Evolutionary conservation across 345 rosid species (phyloP).

Genomic region (Litchi chinensis): DNA sequence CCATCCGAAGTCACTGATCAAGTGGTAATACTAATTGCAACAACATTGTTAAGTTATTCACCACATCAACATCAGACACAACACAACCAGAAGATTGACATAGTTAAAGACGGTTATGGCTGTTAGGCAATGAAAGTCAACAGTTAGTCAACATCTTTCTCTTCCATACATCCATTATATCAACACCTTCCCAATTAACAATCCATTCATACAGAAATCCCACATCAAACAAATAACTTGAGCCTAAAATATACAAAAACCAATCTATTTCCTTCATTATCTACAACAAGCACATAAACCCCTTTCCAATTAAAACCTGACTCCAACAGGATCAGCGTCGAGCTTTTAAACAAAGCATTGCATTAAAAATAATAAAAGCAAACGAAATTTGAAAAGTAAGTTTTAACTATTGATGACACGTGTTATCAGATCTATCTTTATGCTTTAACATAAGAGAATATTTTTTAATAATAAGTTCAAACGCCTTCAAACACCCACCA

Average conservation of each 20-base stretch:
- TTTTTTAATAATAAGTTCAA: not conserved
- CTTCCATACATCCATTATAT: not conserved
- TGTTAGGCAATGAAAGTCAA: too few species aligned
- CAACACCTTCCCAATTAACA: not conserved
- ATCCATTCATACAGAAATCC: not conserved
- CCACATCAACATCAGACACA: not conserved
- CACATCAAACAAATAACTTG: not conserved
- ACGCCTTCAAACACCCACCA: not conserved
- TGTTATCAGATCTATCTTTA: too few species aligned
- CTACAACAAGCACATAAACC: not conserved
- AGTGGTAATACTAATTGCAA: not conserved
- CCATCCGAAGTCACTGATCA: not conserved
- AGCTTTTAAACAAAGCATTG: too few species aligned
- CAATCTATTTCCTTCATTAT: not conserved
- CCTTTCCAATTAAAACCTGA: not conserved
- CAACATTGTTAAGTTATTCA: too few species aligned
- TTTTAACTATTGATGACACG: too few species aligned
- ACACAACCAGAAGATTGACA: too few species aligned
- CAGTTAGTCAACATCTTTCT: not conserved
- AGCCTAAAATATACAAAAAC: not conserved
- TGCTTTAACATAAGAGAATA: too few species aligned
- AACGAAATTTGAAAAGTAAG: too few species aligned
- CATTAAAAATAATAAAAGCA: too few species aligned
- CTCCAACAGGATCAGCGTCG: not conserved
- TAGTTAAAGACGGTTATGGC: too few species aligned